Evolutionary conservation across 179 eudicot genomes (phyloP).

Genomic region (Carnegiea gigantea): DNA sequence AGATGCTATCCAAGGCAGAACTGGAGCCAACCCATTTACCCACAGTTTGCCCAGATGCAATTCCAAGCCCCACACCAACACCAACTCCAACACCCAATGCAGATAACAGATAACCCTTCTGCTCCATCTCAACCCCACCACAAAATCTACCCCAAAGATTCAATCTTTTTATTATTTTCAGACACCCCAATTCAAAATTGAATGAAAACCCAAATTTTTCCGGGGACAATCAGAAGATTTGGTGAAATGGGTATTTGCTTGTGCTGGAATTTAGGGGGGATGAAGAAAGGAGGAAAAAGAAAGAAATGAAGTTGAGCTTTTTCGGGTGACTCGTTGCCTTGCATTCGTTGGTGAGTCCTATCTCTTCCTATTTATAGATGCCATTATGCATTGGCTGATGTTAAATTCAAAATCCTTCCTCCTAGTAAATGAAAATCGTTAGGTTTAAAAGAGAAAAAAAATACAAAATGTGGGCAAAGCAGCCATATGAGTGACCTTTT

Average conservation of each 20-base stretch:
- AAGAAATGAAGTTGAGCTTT: neutral
- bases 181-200: neutral
- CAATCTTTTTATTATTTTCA: conserved; percentile 22
- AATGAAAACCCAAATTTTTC: neutral
- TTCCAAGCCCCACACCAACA: conserved; percentile 39
- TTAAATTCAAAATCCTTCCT: conserved; percentile 9
- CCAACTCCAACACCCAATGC: conserved; percentile 48
- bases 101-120: conserved; percentile 40
- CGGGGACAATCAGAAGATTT: conserved; percentile 1
- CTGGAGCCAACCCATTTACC: conserved; percentile 43
- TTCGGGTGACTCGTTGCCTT: neutral
- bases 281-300: neutral
- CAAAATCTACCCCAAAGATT: conserved; percentile 27
- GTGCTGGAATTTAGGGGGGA: conserved; percentile 11
- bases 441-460: neutral
- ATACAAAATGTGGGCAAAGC: neutral
- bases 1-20: conserved; percentile 44
- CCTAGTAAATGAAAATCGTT: neutral
- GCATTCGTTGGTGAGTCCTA: conserved; percentile 19
- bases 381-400: conserved; percentile 25
- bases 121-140: conserved; percentile 34
- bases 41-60: conserved; percentile 47
- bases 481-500: conserved; percentile 18
- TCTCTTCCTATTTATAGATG: conserved; percentile 38
- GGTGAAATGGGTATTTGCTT: conserved; percentile 6